Evolutionary conservation across 768 basidiomycete genomes (phyloP), one percentile per base, ranked within the genome.

Genomic region (Xerocomus brunneocitrinus): DNA sequence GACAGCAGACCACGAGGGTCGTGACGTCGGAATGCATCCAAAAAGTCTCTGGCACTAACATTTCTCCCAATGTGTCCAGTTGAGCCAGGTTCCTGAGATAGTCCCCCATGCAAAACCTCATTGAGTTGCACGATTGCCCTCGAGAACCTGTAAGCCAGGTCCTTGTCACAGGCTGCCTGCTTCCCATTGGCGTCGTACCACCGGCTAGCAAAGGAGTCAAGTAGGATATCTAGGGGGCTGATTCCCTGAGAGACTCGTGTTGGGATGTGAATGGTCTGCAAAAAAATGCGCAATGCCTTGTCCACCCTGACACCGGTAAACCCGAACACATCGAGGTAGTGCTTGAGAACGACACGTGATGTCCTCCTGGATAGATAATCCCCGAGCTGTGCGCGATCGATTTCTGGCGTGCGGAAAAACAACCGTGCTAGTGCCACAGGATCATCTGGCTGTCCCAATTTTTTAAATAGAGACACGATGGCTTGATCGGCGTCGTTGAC

Each of bases 121-220:
- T 97, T 95, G 51, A 99, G 79, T 65, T 94, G 89, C 47, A 89
- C 83, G 57, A 94, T 81, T 4, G 91, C 85, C 49, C 86, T 80
- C 35, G 90, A 86, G 43, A 95, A 82, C 45, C 82, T 82, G 58
- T 80, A 74, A 13, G 89, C 85, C 57, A 91, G 75, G 62, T 92
- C 89, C 69, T 83, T 87, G 73, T 92, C 89, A 63, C 86, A 95
- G 3, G 87, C 80, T 25, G 92, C 83, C 25, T 81, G 77, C 45
- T 79, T 76, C 6, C 84, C 80, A 64, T 99, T 98, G 19, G 90
- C 87, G 55, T 93, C 89, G 62, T 91, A 90, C 90, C 94, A 98
- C 28, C 89, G 81, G 59, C 81, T 79, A 13, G 93, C 89, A 65
- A 99, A 93, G 9, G 86, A 81, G 61, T 90, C 84, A 30, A 98